Evolutionary conservation across 345 rosid species (phyloP), one percentile per base, ranked within the genome.

Genomic region (Gossypium sturtianum): DNA sequence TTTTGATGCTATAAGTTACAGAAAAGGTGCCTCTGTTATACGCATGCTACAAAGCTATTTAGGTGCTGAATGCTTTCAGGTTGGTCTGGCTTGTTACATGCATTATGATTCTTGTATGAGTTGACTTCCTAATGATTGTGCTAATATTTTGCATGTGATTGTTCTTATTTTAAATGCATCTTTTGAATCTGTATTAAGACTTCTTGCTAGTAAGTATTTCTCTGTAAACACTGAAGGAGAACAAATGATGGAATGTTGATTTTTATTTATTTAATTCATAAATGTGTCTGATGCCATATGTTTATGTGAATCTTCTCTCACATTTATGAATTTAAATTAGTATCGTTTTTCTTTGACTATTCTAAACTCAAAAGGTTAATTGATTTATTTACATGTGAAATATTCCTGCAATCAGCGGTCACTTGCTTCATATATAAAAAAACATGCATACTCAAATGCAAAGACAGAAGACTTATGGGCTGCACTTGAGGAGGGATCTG

Each of bases 41-140:
- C 91, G 90, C 70, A 95, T 95, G 99, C 89, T 95, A 20, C 97
- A 95, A 83, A 95, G 92, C 83, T 95, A 90, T 83, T 92, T 95
- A 69, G 98, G 99, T 80, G 98, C 97, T 47, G 97, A 93, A 65
- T 44, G 73, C 75, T 93, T 95, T 81, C 98, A 95, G 98, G 99
- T 95, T 82, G 66, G 81, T 74, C 79, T 80, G 22, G 44, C 17
- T 69, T 27, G n/a, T 44, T 66, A 48, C 59, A 23, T 49, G 58
- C n/a, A 16, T 49, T 10, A 51, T 51, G 59, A 58, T 72, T 73
- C 60, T 7, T 29, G 59, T 10, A 47, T 74, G 3, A n/a, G 27
- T n/a, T 52, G 73, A n/a, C 19, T 34, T 29, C 61, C 12, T 11
- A 51, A 52, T 70, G 47, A 17, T 70, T 34, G 2, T 52, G 23